Evolutionary conservation across 1,139 yeast genomes (phyloP).

Genomic region (Meyerozyma elateridarum): DNA sequence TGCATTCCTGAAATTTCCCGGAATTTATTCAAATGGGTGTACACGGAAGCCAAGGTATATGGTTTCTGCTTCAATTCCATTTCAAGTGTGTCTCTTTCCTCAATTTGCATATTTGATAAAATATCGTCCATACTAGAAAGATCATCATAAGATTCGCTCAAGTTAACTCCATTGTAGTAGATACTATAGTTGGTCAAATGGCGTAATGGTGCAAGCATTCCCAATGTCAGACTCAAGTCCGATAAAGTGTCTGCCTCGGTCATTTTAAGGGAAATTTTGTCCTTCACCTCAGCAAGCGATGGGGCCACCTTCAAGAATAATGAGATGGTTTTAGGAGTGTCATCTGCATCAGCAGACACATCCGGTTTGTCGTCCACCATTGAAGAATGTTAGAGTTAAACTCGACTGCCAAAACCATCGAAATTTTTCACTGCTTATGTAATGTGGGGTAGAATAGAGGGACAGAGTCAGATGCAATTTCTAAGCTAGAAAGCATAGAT

Average conservation of each 20-base stretch:
- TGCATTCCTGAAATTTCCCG: constrained; percentile 44
- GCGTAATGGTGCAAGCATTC: constrained; percentile 49
- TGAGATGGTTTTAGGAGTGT: too few species aligned
- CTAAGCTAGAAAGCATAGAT: too few species aligned
- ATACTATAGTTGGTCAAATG: constrained; percentile 61
- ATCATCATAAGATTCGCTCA: constrained; percentile 32
- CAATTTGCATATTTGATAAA: constrained; percentile 20
- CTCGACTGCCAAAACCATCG: too few species aligned
- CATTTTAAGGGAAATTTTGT: constrained; percentile 17
- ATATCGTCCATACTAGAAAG: constrained; percentile 29
- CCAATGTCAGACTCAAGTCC: constrained; percentile 57
- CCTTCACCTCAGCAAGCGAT: too few species aligned
- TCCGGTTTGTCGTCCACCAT: too few species aligned
- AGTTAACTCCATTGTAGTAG: constrained; percentile 27
- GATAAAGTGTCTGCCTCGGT: constrained; percentile 44
- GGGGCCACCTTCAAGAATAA: too few species aligned
- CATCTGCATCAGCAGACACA: too few species aligned
- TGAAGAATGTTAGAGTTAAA: neutral
- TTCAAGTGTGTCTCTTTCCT: constrained; percentile 8
- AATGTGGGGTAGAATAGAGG: too few species aligned
- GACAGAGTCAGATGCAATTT: too few species aligned
- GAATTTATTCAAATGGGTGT: constrained; percentile 38
- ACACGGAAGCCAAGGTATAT: constrained; percentile 35
- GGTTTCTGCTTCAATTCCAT: constrained; percentile 29
- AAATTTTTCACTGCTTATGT: constrained; percentile 3